Conservation (phyloP, 208 protist species). For the Borovskyia barvae region DNA sequence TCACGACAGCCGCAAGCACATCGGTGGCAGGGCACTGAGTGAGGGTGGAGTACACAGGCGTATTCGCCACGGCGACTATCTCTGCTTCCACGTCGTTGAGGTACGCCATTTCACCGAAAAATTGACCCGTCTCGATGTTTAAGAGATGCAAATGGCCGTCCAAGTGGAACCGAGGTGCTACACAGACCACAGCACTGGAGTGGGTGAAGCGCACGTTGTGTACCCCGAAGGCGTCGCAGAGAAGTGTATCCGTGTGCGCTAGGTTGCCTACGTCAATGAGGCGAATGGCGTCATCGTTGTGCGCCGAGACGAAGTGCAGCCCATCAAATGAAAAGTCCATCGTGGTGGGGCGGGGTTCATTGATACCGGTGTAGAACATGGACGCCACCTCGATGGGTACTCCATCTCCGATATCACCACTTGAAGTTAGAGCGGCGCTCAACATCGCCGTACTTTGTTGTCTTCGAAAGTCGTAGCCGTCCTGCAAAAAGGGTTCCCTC, state of each 20-base stretch:
- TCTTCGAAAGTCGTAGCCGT: no score
- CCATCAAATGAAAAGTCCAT: slow-evolving; percentile 82
- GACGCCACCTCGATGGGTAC: slow-evolving; percentile 53
- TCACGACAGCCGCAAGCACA: slow-evolving; percentile 57
- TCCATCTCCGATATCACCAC: background rate
- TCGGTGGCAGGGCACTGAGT: slow-evolving; percentile 66
- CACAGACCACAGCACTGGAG: slow-evolving; percentile 53
- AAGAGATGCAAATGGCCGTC: slow-evolving; percentile 85
- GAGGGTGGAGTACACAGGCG: slow-evolving; percentile 65
- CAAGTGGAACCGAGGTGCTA: slow-evolving; percentile 58
- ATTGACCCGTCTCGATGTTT: slow-evolving; percentile 62
- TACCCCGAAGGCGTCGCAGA: slow-evolving; percentile 58
- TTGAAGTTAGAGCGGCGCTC: slow-evolving; percentile 7
- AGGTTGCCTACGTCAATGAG: slow-evolving; percentile 61
- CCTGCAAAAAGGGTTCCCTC: no score
- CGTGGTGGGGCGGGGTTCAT: slow-evolving; percentile 64
- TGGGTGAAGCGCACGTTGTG: slow-evolving; percentile 71
- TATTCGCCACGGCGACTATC: slow-evolving; percentile 36
- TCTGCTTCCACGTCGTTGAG: slow-evolving; percentile 49
- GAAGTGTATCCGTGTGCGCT: slow-evolving; percentile 45
- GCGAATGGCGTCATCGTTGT: slow-evolving; percentile 74
- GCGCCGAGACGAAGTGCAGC: slow-evolving; percentile 59
- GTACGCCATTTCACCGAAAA: slow-evolving; percentile 68
- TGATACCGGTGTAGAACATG: slow-evolving; percentile 71
- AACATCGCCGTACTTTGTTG: background rate